Conservation (phyloP, 306 rosid species). For the Geum urbanum region DNA sequence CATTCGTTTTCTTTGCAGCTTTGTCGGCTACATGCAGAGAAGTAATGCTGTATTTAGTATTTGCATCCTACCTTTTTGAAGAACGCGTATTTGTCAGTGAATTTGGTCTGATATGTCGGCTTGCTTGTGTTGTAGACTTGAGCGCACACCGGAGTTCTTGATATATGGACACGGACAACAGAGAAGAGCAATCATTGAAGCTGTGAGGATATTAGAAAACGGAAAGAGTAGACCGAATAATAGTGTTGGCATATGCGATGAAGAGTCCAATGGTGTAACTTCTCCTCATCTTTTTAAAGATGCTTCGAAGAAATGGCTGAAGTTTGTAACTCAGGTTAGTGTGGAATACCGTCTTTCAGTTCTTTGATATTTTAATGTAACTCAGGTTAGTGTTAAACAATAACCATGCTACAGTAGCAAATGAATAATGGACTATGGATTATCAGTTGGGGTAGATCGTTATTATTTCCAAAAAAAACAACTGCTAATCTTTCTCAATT, state of each 20-base stretch:
- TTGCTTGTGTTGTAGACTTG: conserved; percentile 50
- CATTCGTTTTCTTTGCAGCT: conserved; percentile 96
- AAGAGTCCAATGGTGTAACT: conserved; percentile 33
- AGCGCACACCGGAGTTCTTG: conserved; percentile 77
- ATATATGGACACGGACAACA: conserved; percentile 94
- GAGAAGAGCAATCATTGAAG: conserved; percentile 84
- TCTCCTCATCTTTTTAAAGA: conserved; percentile 68
- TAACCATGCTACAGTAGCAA: not conserved
- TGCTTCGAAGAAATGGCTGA: conserved; percentile 88
- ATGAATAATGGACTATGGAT: not conserved
- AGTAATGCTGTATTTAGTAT: conserved; percentile 36
- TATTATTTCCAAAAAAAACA: not conserved
- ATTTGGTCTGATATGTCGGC: conserved; percentile 6
- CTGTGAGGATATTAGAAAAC: conserved; percentile 59
- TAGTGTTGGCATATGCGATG: conserved; percentile 35
- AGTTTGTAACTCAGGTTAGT: conserved; percentile 77
- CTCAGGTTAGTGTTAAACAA: not conserved
- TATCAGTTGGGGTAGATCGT: not conserved
- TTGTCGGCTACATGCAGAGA: conserved; percentile 85
- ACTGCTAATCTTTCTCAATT: conserved; percentile 5
- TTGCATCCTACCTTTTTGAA: not conserved
- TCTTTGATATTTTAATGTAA: not conserved
- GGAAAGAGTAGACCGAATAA: conserved; percentile 37
- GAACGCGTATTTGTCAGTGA: not conserved
- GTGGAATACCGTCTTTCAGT: not conserved